Evolutionary conservation across 768 basidiomycete genomes (phyloP).

Genomic region (Hygrocybe coccinea): DNA sequence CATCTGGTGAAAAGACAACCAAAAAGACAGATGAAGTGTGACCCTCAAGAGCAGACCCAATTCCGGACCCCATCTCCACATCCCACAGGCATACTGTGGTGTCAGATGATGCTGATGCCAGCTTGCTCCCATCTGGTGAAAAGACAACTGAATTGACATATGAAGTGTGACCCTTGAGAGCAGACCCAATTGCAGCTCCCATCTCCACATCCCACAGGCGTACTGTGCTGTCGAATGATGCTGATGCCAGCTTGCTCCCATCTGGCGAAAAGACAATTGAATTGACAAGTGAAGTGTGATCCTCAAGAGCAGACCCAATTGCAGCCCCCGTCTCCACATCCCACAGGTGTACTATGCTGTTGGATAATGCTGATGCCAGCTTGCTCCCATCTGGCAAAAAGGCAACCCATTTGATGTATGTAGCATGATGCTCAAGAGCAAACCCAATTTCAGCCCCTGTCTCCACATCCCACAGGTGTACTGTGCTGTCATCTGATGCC

Average conservation of each 20-base stretch:
- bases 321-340: not conserved
- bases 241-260: not conserved
- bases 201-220: conserved; percentile 5
- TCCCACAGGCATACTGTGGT: conserved; percentile 23
- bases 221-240: not conserved
- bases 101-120: conserved; percentile 6
- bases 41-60: not conserved
- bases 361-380: not conserved
- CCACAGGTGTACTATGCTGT: not conserved
- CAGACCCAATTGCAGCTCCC: not conserved
- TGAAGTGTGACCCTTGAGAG: not conserved
- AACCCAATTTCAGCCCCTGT: not conserved
- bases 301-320: not conserved
- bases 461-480: conserved; percentile 20
- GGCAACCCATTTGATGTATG: not conserved
- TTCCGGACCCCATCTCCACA: conserved; percentile 3
- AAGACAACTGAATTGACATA: conserved; percentile 4
- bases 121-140: conserved; percentile 12
- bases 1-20: conserved; percentile 2
- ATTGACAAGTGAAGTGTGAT: not conserved
- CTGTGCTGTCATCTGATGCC: conserved; percentile 9
- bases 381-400: not conserved
- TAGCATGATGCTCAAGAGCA: not conserved
- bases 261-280: not conserved
- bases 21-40: not conserved